phyloP scores from a whole-genome alignment of 495 filamentous ascomycete species.

The Penicillium simplicissimum region DNA sequence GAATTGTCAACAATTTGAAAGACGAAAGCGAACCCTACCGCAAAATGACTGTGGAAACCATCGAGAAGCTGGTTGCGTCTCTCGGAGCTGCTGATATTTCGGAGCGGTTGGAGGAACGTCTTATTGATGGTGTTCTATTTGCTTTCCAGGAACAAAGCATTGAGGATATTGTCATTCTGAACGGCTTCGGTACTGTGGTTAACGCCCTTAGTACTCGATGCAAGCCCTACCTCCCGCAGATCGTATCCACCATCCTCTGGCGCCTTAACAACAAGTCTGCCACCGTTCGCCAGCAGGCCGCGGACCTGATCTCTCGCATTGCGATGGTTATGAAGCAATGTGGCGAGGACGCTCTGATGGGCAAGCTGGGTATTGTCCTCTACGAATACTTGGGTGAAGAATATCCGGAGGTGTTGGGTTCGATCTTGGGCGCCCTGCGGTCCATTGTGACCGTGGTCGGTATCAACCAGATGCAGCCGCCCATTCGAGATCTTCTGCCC shows the following conservation, averaged over 20 bases:
- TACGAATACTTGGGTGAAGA: constrained; percentile 99
- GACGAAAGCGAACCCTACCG: constrained; percentile 98
- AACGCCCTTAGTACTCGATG: constrained; percentile 92
- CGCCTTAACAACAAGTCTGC: constrained; percentile 95
- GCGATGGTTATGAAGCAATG: constrained; percentile 99
- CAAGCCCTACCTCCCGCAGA: constrained; percentile 96
- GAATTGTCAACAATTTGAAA: constrained; percentile 92
- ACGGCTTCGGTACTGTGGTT: constrained; percentile 98
- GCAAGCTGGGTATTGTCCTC: constrained; percentile 92
- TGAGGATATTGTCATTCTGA: constrained; percentile 93
- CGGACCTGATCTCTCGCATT: constrained; percentile 94
- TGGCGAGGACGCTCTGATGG: constrained; percentile 92
- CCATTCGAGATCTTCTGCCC: constrained; percentile 95
- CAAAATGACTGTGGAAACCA: constrained; percentile 98
- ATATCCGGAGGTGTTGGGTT: constrained; percentile 96
- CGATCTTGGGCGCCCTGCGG: constrained; percentile 90
- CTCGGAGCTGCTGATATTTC: constrained; percentile 93
- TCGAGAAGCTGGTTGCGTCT: constrained; percentile 92
- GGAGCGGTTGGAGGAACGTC: constrained; percentile 84
- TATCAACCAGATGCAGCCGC: constrained; percentile 97
- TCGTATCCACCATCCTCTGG: constrained; percentile 96
- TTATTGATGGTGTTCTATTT: constrained; percentile 95
- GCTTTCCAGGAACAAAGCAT: constrained; percentile 99
- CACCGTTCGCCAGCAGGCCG: constrained; percentile 94
- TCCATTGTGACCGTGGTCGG: constrained; percentile 98